Conservation (phyloP, 257 asterid genomes). For the Echium plantagineum region DNA sequence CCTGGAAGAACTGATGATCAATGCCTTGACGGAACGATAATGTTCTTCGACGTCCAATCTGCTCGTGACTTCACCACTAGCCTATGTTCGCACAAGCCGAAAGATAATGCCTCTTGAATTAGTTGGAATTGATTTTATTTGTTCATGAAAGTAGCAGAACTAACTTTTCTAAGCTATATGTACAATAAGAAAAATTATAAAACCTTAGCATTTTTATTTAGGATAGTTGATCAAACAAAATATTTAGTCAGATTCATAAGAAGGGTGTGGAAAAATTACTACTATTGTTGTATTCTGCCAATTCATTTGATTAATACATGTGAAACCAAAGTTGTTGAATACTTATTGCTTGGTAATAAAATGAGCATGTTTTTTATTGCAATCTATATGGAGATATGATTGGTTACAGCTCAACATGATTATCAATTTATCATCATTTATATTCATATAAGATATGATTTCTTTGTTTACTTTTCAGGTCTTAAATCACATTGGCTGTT, state of each 20-base stretch:
- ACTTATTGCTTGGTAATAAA: not conserved
- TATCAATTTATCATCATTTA: too few relatives aligned
- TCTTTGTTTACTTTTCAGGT: not conserved
- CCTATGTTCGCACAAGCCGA: too few relatives aligned
- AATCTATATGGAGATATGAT: too few relatives aligned
- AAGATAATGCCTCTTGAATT: not conserved
- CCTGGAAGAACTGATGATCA: slow-evolving; percentile 31
- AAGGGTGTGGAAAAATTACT: not conserved
- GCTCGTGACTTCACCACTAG: too few relatives aligned
- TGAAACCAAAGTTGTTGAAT: not conserved
- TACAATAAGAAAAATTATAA: too few relatives aligned
- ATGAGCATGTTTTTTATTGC: too few relatives aligned
- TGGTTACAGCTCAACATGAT: too few relatives aligned
- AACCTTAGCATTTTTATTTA: too few relatives aligned
- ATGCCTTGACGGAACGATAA: not conserved
- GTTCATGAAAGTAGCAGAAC: not conserved
- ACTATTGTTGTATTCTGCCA: not conserved
- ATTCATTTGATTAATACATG: not conserved
- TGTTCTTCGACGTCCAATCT: too few relatives aligned
- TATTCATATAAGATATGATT: not conserved
- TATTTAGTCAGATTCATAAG: not conserved
- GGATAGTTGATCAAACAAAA: too few relatives aligned
- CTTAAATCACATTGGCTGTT: not conserved
- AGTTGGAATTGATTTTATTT: not conserved
- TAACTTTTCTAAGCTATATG: not conserved